A percentile compares a stretch with the other conserved stretches of the same genome.
Conservation (phyloP, 768 basidiomycete genomes). For the Pleurotus sapidus region DNA sequence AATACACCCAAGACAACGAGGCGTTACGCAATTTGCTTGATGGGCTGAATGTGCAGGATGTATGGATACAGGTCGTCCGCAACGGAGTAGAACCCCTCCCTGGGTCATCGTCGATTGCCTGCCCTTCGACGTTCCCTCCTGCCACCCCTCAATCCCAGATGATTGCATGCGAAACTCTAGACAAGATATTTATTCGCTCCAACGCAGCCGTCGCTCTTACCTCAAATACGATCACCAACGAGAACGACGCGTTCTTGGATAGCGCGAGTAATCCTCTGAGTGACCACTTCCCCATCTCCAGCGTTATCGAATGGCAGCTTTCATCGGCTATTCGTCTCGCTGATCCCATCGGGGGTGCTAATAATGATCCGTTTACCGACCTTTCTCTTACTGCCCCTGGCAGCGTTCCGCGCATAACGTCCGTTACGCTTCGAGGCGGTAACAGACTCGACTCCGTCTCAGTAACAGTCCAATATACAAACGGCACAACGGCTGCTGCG, state of each 20-base stretch:
- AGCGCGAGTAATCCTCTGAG: slow-evolving; percentile 25
- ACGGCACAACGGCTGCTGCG: slow-evolving; percentile 15
- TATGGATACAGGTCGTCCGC: slow-evolving; percentile 27
- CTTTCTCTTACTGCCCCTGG: slow-evolving; percentile 17
- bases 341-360: slow-evolving; percentile 30
- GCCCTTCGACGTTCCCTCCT: slow-evolving; percentile 27
- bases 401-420: slow-evolving; percentile 21
- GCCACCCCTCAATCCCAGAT: slow-evolving; percentile 24
- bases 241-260: slow-evolving; percentile 28
- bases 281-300: slow-evolving; percentile 33
- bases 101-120: slow-evolving; percentile 24
- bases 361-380: slow-evolving; percentile 29
- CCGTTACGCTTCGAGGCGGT: slow-evolving; percentile 28
- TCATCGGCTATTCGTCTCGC: slow-evolving; percentile 26
- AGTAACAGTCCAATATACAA: slow-evolving; percentile 18
- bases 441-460: slow-evolving; percentile 29
- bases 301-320: slow-evolving; percentile 26
- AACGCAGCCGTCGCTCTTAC: slow-evolving; percentile 19
- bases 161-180: slow-evolving; percentile 34
- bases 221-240: slow-evolving; percentile 25
- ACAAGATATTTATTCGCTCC: slow-evolving; percentile 31
- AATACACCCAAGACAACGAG: slow-evolving; percentile 32
- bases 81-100: slow-evolving; percentile 23
- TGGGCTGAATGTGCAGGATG: slow-evolving; percentile 21
- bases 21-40: slow-evolving; percentile 19